These are phyloP conservation scores for Xerocomus subilludens DNA, from an alignment of 1,284 basidiomycete species.

Conservation along the genomic window DNA sequence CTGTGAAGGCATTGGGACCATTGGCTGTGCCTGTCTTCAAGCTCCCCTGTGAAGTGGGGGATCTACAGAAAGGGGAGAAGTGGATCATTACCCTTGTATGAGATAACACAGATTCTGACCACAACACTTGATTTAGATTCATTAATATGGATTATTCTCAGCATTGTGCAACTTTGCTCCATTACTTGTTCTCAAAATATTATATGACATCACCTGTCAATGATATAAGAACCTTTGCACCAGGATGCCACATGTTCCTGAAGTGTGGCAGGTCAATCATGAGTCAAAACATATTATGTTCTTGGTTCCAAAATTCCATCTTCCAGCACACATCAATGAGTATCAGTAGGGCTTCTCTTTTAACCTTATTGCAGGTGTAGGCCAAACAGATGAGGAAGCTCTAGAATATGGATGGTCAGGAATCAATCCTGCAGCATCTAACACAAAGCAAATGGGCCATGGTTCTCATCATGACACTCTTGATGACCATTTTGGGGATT, in stretches of 20 bases:
- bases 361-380: constrained; percentile 19
- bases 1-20: neutral
- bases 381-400: constrained; percentile 26
- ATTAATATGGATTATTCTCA: constrained; percentile 32
- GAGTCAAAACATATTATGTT: neutral
- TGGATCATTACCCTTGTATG: neutral
- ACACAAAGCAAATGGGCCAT: constrained; percentile 34
- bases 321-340: constrained; percentile 18
- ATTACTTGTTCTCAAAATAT: constrained; percentile 7
- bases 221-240: constrained; percentile 9
- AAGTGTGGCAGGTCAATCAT: neutral
- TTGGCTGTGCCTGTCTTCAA: neutral
- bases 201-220: constrained; percentile 8
- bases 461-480: constrained; percentile 12
- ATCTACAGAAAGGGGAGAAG: constrained; percentile 42
- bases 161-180: neutral
- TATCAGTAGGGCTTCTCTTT: constrained; percentile 35
- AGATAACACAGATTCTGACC: no score
- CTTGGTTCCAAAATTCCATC: constrained; percentile 32
- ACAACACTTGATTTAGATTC: neutral
- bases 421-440: constrained; percentile 26
- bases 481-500: neutral
- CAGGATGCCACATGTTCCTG: neutral
- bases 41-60: neutral
- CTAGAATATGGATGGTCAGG: constrained; percentile 21